Conservation (phyloP, 78 protist genomes). For the Corallochytrium limacisporum region DNA sequence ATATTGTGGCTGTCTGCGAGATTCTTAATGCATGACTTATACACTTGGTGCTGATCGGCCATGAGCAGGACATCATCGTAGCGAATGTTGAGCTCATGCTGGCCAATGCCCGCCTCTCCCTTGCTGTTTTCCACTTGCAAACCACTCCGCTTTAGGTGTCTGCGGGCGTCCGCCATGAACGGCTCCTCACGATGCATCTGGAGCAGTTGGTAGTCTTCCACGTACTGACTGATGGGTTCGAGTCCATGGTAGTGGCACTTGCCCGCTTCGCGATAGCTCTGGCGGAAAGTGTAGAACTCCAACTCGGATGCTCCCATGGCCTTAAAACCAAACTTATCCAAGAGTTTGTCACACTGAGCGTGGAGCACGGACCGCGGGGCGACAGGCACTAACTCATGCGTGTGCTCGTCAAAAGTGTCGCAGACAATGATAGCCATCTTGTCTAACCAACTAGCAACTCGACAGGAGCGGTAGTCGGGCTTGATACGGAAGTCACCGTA, state of each 20-base stretch:
- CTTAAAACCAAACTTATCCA: not conserved
- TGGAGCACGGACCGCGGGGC: conserved; percentile 17
- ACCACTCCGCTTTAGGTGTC: not conserved
- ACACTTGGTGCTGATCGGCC: conserved; percentile 14
- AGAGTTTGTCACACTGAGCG: not conserved
- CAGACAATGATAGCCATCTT: not conserved
- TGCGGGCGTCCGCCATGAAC: not conserved
- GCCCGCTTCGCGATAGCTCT: not conserved
- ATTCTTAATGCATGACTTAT: conserved; percentile 23
- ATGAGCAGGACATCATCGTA: not conserved
- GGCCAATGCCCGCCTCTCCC: conserved; percentile 32
- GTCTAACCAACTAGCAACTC: not conserved
- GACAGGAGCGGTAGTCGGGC: not conserved
- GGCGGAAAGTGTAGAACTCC: not conserved
- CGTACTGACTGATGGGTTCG: not conserved
- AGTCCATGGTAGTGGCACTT: not conserved
- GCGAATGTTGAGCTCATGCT: conserved; percentile 21
- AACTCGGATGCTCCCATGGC: conserved; percentile 2
- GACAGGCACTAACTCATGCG: not conserved
- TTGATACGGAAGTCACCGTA: conserved; percentile 7
- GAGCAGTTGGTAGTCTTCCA: conserved; percentile 15
- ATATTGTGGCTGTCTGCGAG: conserved; percentile 12
- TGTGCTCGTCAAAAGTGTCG: not conserved
- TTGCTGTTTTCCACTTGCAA: conserved; percentile 10
- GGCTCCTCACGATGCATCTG: conserved; percentile 7